Evolutionary conservation across 78 protist genomes (phyloP).

Genomic region (Dictyostelium capitatum): DNA sequence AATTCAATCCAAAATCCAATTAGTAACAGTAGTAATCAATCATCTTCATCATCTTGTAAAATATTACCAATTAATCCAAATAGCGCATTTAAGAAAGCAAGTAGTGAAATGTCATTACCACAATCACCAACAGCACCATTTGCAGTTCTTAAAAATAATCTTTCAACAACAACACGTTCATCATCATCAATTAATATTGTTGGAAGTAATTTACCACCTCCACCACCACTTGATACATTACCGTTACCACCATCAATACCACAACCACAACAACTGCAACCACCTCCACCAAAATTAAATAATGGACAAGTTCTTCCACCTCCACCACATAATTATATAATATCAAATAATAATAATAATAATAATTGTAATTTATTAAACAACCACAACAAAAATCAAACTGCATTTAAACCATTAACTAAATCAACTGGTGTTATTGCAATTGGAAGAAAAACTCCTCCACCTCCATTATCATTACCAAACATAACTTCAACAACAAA

Average conservation of each 20-base stretch:
- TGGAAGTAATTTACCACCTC: conserved; percentile 3
- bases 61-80: not conserved
- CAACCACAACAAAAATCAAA: not conserved
- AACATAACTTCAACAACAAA: too few relatives aligned
- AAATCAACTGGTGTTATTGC: not conserved
- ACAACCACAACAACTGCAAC: too few relatives aligned
- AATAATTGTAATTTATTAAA: not conserved
- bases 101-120: not conserved
- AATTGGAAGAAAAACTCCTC: not conserved
- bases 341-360: not conserved
- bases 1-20: not conserved
- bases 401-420: not conserved
- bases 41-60: not conserved
- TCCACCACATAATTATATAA: not conserved
- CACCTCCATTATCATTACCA: not conserved
- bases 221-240: not conserved
- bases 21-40: not conserved
- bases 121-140: not conserved
- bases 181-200: not conserved
- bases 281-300: not conserved
- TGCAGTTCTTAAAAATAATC: not conserved
- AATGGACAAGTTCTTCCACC: not conserved
- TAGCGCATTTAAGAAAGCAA: not conserved
- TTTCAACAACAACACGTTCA: not conserved
- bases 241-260: not conserved